These are phyloP conservation scores for Austroboletus festivus DNA, from an alignment of 768 basidiomycete species.

Conservation along the genomic window DNA sequence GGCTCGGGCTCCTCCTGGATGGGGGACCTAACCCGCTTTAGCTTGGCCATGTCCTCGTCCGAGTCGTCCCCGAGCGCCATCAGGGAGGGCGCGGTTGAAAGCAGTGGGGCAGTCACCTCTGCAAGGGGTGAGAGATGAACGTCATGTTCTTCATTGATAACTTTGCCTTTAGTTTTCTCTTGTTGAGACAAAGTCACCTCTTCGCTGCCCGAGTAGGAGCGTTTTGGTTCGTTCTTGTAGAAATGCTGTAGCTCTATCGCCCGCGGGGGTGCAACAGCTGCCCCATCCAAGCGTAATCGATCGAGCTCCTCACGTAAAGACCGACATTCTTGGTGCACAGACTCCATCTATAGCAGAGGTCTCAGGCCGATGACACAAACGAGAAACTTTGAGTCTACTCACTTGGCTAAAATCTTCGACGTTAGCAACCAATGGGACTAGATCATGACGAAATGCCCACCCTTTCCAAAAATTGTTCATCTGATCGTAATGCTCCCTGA, in stretches of 20 bases:
- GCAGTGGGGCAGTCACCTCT: conserved; percentile 24
- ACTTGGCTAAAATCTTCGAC: conserved; percentile 32
- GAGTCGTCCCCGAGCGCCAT: conserved; percentile 29
- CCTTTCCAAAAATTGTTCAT: conserved; percentile 42
- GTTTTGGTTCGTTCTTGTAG: conserved; percentile 22
- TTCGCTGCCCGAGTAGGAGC: conserved; percentile 12
- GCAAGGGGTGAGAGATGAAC: conserved; percentile 32
- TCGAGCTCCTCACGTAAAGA: conserved; percentile 27
- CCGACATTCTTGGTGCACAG: conserved; percentile 24
- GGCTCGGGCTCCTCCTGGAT: conserved; percentile 23
- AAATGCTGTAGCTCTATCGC: conserved; percentile 23
- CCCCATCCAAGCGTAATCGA: conserved; percentile 20
- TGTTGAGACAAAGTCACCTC: conserved; percentile 11
- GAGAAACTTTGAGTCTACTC: conserved; percentile 21
- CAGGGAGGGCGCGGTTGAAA: conserved; percentile 28
- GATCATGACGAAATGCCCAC: conserved; percentile 24
- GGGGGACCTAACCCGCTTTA: conserved; percentile 16
- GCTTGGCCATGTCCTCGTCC: conserved; percentile 28
- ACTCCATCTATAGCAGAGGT: conserved; percentile 16
- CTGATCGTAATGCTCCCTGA: conserved; percentile 50
- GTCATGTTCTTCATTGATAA: conserved; percentile 25
- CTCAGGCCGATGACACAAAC: conserved; percentile 6
- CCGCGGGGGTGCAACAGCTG: conserved; percentile 9
- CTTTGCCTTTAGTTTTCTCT: conserved; percentile 21
- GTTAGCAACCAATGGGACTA: conserved; percentile 16